Base-by-base conservation (phyloP, 2,329 filamentous ascomycete species). In the Ascochyta clinopodiicola region DNA sequence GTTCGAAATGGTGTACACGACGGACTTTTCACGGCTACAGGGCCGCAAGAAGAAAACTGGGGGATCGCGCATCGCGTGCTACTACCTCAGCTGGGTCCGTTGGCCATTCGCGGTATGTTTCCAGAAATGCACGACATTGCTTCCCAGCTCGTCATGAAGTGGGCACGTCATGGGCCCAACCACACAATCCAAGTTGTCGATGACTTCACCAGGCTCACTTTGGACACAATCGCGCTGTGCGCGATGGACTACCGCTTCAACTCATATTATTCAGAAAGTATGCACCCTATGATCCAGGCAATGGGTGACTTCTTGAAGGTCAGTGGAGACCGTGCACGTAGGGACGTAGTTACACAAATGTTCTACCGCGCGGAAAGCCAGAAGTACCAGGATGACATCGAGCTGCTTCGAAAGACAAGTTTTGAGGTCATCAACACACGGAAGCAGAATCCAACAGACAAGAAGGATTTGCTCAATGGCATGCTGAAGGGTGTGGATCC, bases 91-190 rank as follows among this genome's bases (percentile, higher is more conserved):
- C 90, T 91, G 69, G 88, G 88, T 0, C 88, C 88, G 0, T 72
- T 90, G 21, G 80, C 84, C 1, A 90, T 92, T 63, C 81, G 84
- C 32, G 78, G 75, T 51, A 91, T 91, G 88, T 91, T 88, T 58
- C 80, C 83, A 57, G 76, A 77, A 63, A 74, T 73, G 71, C 68
- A 73, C 42, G 88, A 90, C 61, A 85, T 90, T 56, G 83, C 86
- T 4, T 79, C 80, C 0, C 88, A 91, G 67, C 74, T 91, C 44
- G 81, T 83, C 9, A 79, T 89, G 75, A 90, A 90, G 71, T 87
- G 87, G 82, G 87, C 87, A 17, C 81, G 88, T 31, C 80, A 85
- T 46, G 72, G 74, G 4, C 51, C 71, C 1, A 62, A 71, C 8
- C 62, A 73, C 24, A 51, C 56, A 0, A 75, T 77, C 13, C 64